Evolutionary conservation across 805 yeast genomes (phyloP).

Genomic region (Saccharomyces jurei): DNA sequence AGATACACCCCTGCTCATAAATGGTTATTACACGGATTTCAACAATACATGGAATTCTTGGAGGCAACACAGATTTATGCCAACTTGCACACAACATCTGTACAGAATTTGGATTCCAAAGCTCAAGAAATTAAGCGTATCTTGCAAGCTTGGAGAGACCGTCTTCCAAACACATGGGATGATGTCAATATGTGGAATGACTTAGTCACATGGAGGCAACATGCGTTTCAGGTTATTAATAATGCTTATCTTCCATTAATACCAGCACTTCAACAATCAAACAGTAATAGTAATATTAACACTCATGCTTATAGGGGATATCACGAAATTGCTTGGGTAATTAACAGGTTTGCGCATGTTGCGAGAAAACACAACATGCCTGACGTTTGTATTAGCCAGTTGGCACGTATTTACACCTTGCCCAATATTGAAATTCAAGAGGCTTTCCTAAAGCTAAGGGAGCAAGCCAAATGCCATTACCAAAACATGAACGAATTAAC

Average conservation of each 20-base stretch:
- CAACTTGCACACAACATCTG: constrained; percentile 79
- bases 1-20: constrained; percentile 76
- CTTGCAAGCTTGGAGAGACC: constrained; percentile 94
- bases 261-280: constrained; percentile 69
- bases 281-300: constrained; percentile 62
- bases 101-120: constrained; percentile 83
- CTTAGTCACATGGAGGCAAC: constrained; percentile 96
- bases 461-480: constrained; percentile 96
- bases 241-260: constrained; percentile 88
- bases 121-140: constrained; percentile 93
- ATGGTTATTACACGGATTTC: constrained; percentile 86
- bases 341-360: constrained; percentile 95
- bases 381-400: constrained; percentile 87
- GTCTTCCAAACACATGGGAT: constrained; percentile 94
- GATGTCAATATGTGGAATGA: constrained; percentile 98
- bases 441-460: constrained; percentile 89
- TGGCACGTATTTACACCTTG: constrained; percentile 86
- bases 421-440: constrained; percentile 98
- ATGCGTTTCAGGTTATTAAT: constrained; percentile 93
- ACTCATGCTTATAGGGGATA: constrained; percentile 96
- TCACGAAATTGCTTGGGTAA: constrained; percentile 98
- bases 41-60: constrained; percentile 93
- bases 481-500: constrained; percentile 84
- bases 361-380: constrained; percentile 96
- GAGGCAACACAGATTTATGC: constrained; percentile 94